Percentiles rank a stretch among this genome's conserved stretches.
Conservation (phyloP, 1,284 basidiomycete genomes). For the Ceratobasidium theobromae region DNA sequence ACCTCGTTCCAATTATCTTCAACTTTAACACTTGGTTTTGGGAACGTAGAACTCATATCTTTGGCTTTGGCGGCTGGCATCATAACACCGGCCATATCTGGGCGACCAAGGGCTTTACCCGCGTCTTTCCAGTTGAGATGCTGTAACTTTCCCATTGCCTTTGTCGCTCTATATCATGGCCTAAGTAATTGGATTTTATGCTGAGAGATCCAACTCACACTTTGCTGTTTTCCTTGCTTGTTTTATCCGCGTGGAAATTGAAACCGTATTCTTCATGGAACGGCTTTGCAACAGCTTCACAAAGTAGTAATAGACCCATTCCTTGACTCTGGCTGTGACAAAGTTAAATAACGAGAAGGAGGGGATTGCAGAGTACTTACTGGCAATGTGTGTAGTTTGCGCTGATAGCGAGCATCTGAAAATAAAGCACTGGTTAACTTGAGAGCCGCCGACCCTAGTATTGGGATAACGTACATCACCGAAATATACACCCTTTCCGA, state of each 20-base stretch:
- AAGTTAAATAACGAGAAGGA: conserved; percentile 8
- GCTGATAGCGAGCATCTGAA: conserved; percentile 42
- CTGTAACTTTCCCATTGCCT: conserved; percentile 48
- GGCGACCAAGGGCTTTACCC: conserved; percentile 53
- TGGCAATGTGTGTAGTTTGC: conserved; percentile 35
- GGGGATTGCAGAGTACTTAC: conserved; percentile 43
- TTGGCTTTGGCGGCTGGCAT: conserved; percentile 59
- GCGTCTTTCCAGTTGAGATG: conserved; percentile 63
- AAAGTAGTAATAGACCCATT: conserved; percentile 57
- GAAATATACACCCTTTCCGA: conserved; percentile 69
- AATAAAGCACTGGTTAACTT: not conserved
- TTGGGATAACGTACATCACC: conserved; percentile 49
- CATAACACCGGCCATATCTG: conserved; percentile 54
- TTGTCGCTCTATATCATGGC: conserved; percentile 50
- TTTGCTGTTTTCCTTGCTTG: conserved; percentile 49
- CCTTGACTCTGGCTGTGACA: conserved; percentile 51
- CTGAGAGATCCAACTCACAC: conserved; percentile 39
- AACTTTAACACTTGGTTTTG: conserved; percentile 42
- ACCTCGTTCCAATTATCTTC: conserved; percentile 57
- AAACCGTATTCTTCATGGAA: conserved; percentile 53
- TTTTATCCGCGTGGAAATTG: conserved; percentile 55
- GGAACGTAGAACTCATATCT: conserved; percentile 41
- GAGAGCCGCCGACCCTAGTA: not conserved
- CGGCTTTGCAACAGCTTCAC: conserved; percentile 60
- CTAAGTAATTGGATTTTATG: not conserved